Evolutionary conservation across 139 green algal genomes (phyloP).

Genomic region (Desmodesmus armatus): DNA sequence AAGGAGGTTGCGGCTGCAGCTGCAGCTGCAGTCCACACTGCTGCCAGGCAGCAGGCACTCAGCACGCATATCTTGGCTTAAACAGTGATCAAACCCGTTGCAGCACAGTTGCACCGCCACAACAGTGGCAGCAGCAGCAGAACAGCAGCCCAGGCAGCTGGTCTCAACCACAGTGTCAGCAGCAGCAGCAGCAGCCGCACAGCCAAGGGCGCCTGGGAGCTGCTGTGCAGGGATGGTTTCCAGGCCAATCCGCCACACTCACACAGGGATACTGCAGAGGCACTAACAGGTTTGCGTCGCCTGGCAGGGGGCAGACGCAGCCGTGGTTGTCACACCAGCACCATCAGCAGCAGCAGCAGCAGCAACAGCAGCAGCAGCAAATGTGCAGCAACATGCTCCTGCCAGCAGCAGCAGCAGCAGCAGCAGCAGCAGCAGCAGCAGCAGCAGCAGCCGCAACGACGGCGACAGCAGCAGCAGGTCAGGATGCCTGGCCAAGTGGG

Average conservation of each 20-base stretch:
- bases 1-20: background rate
- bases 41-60: background rate
- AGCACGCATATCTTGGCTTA: background rate
- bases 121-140: background rate
- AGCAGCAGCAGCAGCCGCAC: constrained; percentile 3
- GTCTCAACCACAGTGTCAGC: background rate
- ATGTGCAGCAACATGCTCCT: background rate
- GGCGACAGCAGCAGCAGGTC: background rate
- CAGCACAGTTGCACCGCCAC: background rate
- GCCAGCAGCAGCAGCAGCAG: constrained; percentile 2
- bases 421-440: background rate
- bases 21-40: background rate
- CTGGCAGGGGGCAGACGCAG: background rate
- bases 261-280: background rate
- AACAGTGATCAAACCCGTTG: background rate
- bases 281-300: background rate
- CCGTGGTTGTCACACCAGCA: background rate
- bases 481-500: too few species aligned
- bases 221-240: background rate
- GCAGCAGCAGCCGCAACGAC: background rate
- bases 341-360: background rate
- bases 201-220: background rate
- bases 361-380: background rate
- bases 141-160: background rate
- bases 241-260: background rate